These are phyloP conservation scores for Guadua angustifolia DNA, from an alignment of 176 grass and related monocot genomes.

Conservation along the genomic window DNA sequence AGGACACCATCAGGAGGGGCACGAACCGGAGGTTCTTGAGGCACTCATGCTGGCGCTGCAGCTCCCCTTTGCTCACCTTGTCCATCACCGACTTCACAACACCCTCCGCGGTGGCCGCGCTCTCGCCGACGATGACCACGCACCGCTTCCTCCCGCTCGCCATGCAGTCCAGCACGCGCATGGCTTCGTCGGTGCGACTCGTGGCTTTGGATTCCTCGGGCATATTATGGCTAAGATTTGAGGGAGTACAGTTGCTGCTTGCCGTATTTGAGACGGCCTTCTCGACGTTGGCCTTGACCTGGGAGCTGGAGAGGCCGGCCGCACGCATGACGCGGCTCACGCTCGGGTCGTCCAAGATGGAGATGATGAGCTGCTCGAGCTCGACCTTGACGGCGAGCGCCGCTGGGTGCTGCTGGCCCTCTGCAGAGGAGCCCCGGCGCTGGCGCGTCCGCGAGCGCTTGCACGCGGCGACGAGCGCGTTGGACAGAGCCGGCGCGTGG, in stretches of 20 bases:
- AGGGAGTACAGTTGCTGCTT: neutral
- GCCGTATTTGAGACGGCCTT: conserved; percentile 12
- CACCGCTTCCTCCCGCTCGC: conserved; percentile 39
- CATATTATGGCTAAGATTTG: neutral
- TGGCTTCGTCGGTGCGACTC: conserved; percentile 22
- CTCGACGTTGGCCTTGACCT: conserved; percentile 72
- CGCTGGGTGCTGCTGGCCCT: neutral
- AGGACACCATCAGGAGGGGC: conserved; percentile 55
- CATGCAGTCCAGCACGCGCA: conserved; percentile 65
- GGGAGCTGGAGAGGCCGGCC: conserved; percentile 76
- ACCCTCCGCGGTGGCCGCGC: conserved; percentile 25
- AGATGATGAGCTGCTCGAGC: conserved; percentile 79
- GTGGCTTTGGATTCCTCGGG: neutral
- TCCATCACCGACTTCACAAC: conserved; percentile 73
- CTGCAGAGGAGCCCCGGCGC: neutral
- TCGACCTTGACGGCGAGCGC: conserved; percentile 62
- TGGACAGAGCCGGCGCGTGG: conserved; percentile 54
- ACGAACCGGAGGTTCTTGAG: conserved; percentile 70
- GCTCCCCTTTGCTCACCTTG: conserved; percentile 59
- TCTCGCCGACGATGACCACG: conserved; percentile 63
- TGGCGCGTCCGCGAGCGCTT: conserved; percentile 41
- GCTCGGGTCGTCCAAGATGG: conserved; percentile 87
- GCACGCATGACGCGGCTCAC: conserved; percentile 75
- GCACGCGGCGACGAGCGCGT: conserved; percentile 80
- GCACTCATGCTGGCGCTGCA: conserved; percentile 47